Evolutionary conservation across 768 basidiomycete genomes (phyloP).

Genomic region (Tulasnella sp.): DNA sequence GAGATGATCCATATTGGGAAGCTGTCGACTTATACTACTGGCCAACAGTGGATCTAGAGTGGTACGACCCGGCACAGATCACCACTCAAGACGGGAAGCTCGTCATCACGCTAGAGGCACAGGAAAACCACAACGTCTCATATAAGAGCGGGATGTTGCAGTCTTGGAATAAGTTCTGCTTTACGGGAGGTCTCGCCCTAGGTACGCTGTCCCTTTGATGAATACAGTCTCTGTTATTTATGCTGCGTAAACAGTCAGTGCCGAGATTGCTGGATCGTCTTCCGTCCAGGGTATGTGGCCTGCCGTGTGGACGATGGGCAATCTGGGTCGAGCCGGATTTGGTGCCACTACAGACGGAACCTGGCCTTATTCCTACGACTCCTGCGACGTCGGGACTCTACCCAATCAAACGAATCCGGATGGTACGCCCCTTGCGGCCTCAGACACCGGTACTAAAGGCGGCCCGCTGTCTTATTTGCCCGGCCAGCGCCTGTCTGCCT

Average conservation of each 20-base stretch:
- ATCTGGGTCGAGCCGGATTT: constrained; percentile 81
- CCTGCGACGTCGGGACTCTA: constrained; percentile 87
- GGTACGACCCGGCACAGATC: constrained; percentile 76
- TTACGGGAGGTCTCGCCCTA: constrained; percentile 72
- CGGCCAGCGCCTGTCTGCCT: constrained; percentile 76
- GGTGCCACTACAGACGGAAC: constrained; percentile 78
- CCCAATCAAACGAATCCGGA: constrained; percentile 63
- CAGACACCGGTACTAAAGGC: constrained; percentile 19
- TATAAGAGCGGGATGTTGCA: constrained; percentile 40
- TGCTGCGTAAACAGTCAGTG: no score
- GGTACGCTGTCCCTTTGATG: constrained; percentile 1
- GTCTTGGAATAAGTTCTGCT: constrained; percentile 82
- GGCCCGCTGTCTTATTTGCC: constrained; percentile 68
- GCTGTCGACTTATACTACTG: constrained; percentile 49
- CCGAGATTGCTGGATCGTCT: constrained; percentile 7
- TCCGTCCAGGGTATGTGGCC: constrained; percentile 15
- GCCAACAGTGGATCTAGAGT: constrained; percentile 56
- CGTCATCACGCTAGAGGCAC: constrained; percentile 54
- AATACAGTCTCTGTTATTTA: not conserved
- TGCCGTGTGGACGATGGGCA: constrained; percentile 51
- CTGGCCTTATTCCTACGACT: constrained; percentile 42
- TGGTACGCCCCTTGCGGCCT: constrained; percentile 1
- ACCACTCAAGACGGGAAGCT: constrained; percentile 65
- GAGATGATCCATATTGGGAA: constrained; percentile 88
- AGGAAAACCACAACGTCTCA: constrained; percentile 66